Evolutionary conservation across 2,329 filamentous ascomycete species (phyloP), one percentile per base, ranked within the genome.

Genomic region (Daldinia sp.): DNA sequence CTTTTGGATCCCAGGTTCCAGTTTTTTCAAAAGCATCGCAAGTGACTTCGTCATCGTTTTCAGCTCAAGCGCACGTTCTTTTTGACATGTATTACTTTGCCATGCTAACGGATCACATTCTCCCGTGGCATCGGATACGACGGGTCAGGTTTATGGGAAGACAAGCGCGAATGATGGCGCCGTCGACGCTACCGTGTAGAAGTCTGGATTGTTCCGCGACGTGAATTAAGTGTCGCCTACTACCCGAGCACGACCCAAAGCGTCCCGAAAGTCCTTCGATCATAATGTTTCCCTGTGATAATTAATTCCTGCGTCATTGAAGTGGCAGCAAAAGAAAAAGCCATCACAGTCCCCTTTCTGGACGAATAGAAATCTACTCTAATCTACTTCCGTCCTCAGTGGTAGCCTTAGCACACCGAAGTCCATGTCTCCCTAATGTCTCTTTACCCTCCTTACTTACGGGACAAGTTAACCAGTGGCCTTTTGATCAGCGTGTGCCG

Each of bases 181-280:
- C 51, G 61, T 63, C 57, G 63, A 59, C 58, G 35, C 51, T 65
- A 60, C 48, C 23, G 41, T 53, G 39, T 57, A 54, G 33, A 28
- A 60, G 60, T 66, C 68, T 68, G 60, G 65, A 60, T 58, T 46
- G 60, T 71, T 71, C 68, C 50, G 65, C 58, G 59, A 66, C 28
- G 28, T 54, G 56, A 61, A 61, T 59, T 57, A 60, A 23, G 46
- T 66, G 55, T 58, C 18, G 55, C 65, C 62, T 65, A 39, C 50
- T 65, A 68, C 58, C 65, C 65, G 57, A 68, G 48, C 66, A 59
- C 63, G 60, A 65, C 60, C 62, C 46, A 65, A 68, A 63, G 62
- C 63, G 59, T 26, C 54, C 59, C 65, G 68, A 68, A 66, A 42
- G 6, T 55, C 51, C 54, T 35, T 58, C 35, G 20, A 37, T 39